These are phyloP conservation scores for Boletus hoseneyae DNA, from an alignment of 1,284 basidiomycete species.

Conservation along the genomic window DNA sequence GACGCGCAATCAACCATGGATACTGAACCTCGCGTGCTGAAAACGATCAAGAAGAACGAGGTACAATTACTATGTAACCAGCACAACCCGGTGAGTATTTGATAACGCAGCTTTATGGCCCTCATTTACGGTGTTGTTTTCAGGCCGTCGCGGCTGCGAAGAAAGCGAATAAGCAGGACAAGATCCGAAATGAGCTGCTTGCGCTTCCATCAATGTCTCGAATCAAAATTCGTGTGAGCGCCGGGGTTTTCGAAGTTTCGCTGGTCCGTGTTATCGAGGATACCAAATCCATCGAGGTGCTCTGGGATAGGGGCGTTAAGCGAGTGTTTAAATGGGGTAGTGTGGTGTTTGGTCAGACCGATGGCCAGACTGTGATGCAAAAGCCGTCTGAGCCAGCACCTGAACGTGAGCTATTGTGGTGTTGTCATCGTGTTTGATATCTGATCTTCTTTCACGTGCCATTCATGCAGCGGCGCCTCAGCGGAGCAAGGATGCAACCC, in stretches of 20 bases:
- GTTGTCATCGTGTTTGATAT: neutral
- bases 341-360: conserved; percentile 64
- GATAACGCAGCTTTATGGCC: neutral
- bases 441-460: conserved; percentile 7
- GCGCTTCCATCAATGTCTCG: conserved; percentile 64
- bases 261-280: conserved; percentile 68
- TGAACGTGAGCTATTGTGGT: conserved; percentile 31
- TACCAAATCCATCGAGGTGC: conserved; percentile 67
- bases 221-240: conserved; percentile 76
- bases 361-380: conserved; percentile 54
- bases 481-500: conserved; percentile 6
- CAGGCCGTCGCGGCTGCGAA: conserved; percentile 71
- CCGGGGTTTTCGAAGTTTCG: conserved; percentile 79
- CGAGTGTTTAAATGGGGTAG: conserved; percentile 79
- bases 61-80: conserved; percentile 74
- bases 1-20: neutral
- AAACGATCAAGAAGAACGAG: conserved; percentile 65
- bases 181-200: conserved; percentile 61
- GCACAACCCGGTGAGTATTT: conserved; percentile 73
- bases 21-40: conserved; percentile 46
- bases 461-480: conserved; percentile 17
- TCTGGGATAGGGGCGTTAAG: conserved; percentile 70
- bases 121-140: conserved; percentile 3
- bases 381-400: conserved; percentile 54
- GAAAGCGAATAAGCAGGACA: conserved; percentile 65